Evolutionary conservation across 179 eudicot genomes (phyloP).

Genomic region (Spergularia azorica): DNA sequence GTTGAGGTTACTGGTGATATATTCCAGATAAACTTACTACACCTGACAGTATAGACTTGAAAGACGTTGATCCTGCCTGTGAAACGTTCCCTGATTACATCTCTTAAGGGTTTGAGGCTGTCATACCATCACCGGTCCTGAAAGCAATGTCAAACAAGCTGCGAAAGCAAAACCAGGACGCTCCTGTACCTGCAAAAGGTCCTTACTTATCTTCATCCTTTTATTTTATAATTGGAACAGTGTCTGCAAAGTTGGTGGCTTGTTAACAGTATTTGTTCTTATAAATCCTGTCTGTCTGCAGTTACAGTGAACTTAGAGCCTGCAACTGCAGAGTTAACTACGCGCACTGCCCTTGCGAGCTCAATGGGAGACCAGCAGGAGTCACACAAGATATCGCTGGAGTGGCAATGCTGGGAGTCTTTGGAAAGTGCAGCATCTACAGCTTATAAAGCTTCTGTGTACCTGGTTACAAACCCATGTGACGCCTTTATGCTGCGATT

Average conservation of each 20-base stretch:
- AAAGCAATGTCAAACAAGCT: background rate
- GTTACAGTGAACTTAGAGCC: too few relatives aligned
- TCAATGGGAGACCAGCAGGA: background rate
- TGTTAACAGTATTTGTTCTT: too few relatives aligned
- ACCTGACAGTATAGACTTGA: background rate
- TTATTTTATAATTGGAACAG: too few relatives aligned
- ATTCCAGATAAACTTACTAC: background rate
- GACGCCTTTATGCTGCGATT: slow-evolving; percentile 4
- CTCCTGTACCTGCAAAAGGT: background rate
- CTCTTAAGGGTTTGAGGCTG: slow-evolving; percentile 5
- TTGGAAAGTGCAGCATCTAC: background rate
- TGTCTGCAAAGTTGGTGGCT: background rate
- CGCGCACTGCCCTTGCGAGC: background rate
- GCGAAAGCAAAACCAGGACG: too few relatives aligned
- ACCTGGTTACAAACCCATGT: slow-evolving; percentile 3
- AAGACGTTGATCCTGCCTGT: background rate
- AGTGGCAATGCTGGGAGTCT: background rate
- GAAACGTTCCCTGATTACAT: background rate
- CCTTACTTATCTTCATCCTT: background rate
- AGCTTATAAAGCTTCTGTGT: background rate
- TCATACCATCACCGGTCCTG: background rate
- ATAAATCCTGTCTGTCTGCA: too few relatives aligned
- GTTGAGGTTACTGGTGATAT: too few relatives aligned
- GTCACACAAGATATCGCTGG: background rate
- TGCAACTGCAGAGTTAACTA: background rate